Base-by-base conservation (phyloP, 2,329 filamentous ascomycete species). In the Aaosphaeria pasadenensis region DNA sequence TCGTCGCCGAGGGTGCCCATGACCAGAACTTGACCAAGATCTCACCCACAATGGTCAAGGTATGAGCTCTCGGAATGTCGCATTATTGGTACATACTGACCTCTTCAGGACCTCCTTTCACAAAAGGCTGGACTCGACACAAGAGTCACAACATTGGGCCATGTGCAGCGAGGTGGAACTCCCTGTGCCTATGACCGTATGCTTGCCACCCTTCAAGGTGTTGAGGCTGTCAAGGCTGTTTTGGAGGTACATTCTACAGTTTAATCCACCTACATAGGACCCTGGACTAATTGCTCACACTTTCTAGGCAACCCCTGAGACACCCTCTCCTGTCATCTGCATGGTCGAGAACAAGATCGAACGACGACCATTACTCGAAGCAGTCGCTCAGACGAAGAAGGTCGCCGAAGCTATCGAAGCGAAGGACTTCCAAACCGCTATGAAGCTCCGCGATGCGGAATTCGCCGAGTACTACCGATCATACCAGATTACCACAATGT, bases 261-360 rank as follows among this genome's bases (percentile, higher is more conserved):
- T 24, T 24, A 24, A 24, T 24, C 17, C 17, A 24, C 17, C 17
- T 24, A 24, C 17, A 24, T 24, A 24, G 17, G 2, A 24, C 17
- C 17, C 17, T 24, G 17, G 17, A 24, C 17, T 24, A 24, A 24
- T 24, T 24, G 17, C 17, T 24, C 17, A 24, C 17, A 24, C 17
- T 24, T 24, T 2, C 17, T 24, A 24, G 56, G 89, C 90, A 43
- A 95, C 85, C 0, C 91, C 94, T 7, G 87, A 94, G 39, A 92
- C 89, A 0, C 89, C 90, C 47, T 96, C 91, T 43, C 92, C 91
- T 49, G 91, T 99, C 65, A 97, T 99, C 66, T 91, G 91, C 59
- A 91, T 99, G 58, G 91, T 87, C 55, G 94, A 99, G 77, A 97
- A 97, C 81, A 95, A 99, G 76, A 97, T 99, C 66, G 85, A 91